Conservation (phyloP, 495 filamentous ascomycete species). For the Gamarada debralockiae region DNA sequence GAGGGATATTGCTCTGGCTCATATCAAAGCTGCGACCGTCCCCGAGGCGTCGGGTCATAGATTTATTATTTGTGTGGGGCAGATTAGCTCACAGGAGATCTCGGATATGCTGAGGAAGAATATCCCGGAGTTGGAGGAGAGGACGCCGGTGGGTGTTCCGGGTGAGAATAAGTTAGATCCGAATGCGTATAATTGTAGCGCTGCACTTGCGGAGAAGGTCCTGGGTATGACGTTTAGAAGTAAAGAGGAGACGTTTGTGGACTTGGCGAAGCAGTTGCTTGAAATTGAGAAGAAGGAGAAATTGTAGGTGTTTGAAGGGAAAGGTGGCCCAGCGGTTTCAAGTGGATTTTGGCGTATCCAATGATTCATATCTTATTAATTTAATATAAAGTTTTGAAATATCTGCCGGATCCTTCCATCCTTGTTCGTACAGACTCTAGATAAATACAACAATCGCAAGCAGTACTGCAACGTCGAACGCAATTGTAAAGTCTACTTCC, state of each 20-base stretch:
- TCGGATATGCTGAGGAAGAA: conserved; percentile 9
- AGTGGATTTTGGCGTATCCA: no score
- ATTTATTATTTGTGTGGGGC: conserved; percentile 15
- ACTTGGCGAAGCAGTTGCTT: conserved; percentile 16
- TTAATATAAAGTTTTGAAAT: no score
- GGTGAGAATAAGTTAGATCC: conserved; percentile 3
- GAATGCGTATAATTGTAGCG: conserved; percentile 15
- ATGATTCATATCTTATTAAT: no score
- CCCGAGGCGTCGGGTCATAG: conserved; percentile 13
- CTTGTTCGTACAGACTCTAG: no score
- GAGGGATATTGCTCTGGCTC: conserved; percentile 13
- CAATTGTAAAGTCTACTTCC: no score
- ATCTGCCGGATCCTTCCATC: no score
- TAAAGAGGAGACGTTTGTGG: conserved; percentile 17
- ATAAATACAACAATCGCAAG: no score
- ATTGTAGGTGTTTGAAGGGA: no score
- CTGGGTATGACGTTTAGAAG: conserved; percentile 9
- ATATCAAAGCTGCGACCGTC: conserved; percentile 7
- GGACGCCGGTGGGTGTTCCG: conserved; percentile 9
- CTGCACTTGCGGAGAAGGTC: conserved; percentile 8
- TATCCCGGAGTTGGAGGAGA: conserved; percentile 9
- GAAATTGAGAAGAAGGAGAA: conserved; percentile 14
- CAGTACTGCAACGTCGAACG: no score
- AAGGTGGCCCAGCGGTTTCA: no score
- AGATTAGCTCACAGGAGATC: conserved; percentile 12